Percentiles rank a stretch among this genome's conserved stretches.
These are phyloP conservation scores for Scutellaria baicalensis DNA, from an alignment of 257 asterid species.

Conservation along the genomic window DNA sequence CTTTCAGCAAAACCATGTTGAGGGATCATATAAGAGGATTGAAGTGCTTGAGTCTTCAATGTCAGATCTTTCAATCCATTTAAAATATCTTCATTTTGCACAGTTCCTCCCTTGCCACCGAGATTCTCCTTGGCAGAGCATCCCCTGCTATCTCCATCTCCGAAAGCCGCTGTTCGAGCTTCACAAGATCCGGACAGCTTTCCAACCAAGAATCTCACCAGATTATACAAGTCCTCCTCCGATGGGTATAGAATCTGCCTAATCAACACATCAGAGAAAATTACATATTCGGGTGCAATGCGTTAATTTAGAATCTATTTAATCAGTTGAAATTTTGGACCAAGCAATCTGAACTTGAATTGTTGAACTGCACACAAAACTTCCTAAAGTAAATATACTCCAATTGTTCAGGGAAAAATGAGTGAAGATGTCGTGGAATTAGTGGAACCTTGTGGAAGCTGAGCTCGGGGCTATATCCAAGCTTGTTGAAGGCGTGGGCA, in stretches of 20 bases:
- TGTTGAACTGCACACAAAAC: neutral
- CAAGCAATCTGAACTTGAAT: neutral
- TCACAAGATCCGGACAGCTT: constrained; percentile 39
- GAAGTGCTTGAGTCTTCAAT: constrained; percentile 10
- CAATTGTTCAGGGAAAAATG: neutral
- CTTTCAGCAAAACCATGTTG: neutral
- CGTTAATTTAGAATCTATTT: neutral
- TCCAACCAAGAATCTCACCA: constrained; percentile 54
- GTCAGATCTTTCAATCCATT: constrained; percentile 7
- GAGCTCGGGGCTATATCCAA: constrained; percentile 47
- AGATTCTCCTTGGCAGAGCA: constrained; percentile 1
- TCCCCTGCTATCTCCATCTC: constrained; percentile 6
- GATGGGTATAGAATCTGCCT: constrained; percentile 82
- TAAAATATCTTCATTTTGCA: constrained; percentile 19
- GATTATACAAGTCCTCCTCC: constrained; percentile 53
- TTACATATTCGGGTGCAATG: neutral
- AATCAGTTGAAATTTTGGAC: neutral
- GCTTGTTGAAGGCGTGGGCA: constrained; percentile 34
- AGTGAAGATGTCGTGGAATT: neutral
- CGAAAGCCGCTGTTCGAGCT: constrained; percentile 10
- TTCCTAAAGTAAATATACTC: neutral
- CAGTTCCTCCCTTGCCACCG: constrained; percentile 5
- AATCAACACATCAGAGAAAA: constrained; percentile 30
- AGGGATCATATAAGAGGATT: neutral
- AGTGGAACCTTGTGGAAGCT: constrained; percentile 53